Evolutionary conservation across 805 yeast species (phyloP), one percentile per base, ranked within the genome.

Genomic region (Starmera caribaea): DNA sequence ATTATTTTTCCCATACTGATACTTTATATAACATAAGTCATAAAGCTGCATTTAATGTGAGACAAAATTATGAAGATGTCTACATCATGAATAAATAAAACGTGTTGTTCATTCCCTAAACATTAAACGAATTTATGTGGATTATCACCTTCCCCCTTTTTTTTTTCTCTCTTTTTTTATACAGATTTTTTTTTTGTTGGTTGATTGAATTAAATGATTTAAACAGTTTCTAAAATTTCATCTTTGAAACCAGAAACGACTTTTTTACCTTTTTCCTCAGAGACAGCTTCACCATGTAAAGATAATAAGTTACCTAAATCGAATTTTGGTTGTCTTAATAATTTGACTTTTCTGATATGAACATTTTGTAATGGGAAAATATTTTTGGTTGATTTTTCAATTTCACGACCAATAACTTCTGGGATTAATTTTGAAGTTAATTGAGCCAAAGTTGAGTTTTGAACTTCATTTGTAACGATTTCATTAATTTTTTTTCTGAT

Each of bases 311-410:
- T 73, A 73, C 96, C 96, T 65, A 90, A 81, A 71, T 90, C 97
- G 79, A 89, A 87, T 78, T 89, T 90, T 69, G 97, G 97, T 75
- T 83, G 95, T 77, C 90, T 90, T 73, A 90, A 86, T 69, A 90
- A 80, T 81, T 90, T 90, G 63, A 90, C 97, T 79, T 90, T 90
- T 81, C 97, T 89, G 72, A 90, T 85, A 82, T 88, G 94, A 65
- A 89, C 95, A 77, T 90, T 88, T 78, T 90, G 97, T 69, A 90
- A 81, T 65, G 97, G 97, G 81, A 75, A 88, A 76, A 89, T 85
- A 61, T 85, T 74, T 71, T 82, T 88, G 55, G 97, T 85, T 53
- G 95, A 79, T 78, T 88, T 89, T 76, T 88, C 95, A 62, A 89
- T 90, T 74, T 90, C 97, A 73, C 95, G 90, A 67, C 96, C 95